These are phyloP conservation scores for Lepiota subincarnata DNA, from an alignment of 768 basidiomycete genomes.

Conservation along the genomic window DNA sequence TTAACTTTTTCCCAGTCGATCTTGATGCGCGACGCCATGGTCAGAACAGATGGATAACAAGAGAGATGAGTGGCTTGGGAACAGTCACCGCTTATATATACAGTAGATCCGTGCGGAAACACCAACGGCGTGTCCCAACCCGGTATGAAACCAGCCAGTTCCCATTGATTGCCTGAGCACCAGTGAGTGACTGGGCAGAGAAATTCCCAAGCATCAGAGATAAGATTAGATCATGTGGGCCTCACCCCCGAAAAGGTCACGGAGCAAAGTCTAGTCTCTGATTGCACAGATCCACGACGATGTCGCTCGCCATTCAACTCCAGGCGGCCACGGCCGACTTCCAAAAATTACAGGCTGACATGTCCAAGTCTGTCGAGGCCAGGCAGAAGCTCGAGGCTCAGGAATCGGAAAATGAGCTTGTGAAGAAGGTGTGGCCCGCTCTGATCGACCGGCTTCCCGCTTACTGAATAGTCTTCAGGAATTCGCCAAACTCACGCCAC, in stretches of 20 bases:
- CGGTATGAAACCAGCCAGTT: neutral
- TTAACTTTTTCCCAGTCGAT: constrained; percentile 61
- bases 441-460: neutral
- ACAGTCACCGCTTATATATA: neutral
- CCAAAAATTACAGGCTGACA: constrained; percentile 76
- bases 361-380: constrained; percentile 70
- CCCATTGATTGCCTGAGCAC: neutral
- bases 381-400: constrained; percentile 89
- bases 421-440: constrained; percentile 63
- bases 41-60: neutral
- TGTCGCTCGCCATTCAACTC: constrained; percentile 57
- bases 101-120: neutral
- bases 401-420: constrained; percentile 85
- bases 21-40: constrained; percentile 31
- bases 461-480: constrained; percentile 51
- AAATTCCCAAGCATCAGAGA: neutral
- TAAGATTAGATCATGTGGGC: constrained; percentile 7
- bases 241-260: neutral
- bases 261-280: neutral
- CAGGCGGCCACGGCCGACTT: constrained; percentile 72
- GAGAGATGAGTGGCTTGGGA: neutral
- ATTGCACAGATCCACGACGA: constrained; percentile 19
- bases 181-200: neutral
- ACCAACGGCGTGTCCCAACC: neutral
- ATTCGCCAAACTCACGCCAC: constrained; percentile 66